Evolutionary conservation across 1,139 yeast genomes (phyloP), one percentile per base, ranked within the genome.

Genomic region (Candida sanyaensis): DNA sequence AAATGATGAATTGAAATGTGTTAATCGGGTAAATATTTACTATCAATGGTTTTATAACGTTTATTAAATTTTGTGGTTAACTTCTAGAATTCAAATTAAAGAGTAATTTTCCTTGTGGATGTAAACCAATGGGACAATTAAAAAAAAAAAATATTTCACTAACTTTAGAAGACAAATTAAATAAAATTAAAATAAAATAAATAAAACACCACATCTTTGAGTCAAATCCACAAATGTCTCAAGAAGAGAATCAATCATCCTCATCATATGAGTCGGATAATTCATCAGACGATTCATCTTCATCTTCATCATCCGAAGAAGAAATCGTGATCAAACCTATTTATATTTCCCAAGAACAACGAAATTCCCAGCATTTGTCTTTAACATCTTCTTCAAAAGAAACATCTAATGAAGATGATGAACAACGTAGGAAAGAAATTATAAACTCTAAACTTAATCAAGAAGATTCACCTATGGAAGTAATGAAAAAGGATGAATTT

Each of bases 281-380:
- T 11, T 43, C 48, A 6, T 41, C 44, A 11, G 49, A 44, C 5
- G 36, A 32, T 26, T 26, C 28, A 12, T 42, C 47, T n/a, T n/a
- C n/a, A n/a, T n/a, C n/a, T 17, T 42, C 49, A 2, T 41, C 47
- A 2, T 42, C 46, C 4, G 43, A 41, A 10, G 50, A 46, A 5
- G 55, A 47, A 27, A 37, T 9, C 9, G 34, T 45, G 4, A 24
- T 41, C 6, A 54, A 53, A 34, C 56, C 56, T 23, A 42, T 53
- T 17, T 51, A 44, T 39, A 45, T 52, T 2, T 42, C 55, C n/a
- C 43, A 51, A 29, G 32, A 45, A 33, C 43, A 48, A 43, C 41
- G 48, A 28, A 37, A 43, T 26, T 33, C 24, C 29, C 40, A 21
- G 41, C 36, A 32, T 17, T 41, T 8, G 5, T 9, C 37, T 13